Conservation (phyloP, 495 filamentous ascomycete species). For the Alectoria sarmentosa region DNA sequence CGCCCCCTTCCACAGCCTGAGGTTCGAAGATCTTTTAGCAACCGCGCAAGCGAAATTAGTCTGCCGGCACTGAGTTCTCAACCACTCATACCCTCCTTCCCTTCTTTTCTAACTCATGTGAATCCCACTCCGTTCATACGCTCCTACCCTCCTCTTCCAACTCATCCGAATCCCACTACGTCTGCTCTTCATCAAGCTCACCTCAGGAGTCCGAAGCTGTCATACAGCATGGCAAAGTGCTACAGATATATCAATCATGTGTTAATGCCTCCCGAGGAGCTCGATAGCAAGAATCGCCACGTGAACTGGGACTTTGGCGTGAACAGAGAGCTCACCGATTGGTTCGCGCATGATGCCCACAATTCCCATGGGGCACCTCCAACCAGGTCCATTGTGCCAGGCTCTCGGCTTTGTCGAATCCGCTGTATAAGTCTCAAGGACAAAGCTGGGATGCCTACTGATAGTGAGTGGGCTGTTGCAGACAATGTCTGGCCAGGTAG, state of each 20-base stretch:
- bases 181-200: constrained; percentile 51
- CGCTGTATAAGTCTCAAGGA: constrained; percentile 36
- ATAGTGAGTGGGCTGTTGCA: constrained; percentile 51
- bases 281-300: constrained; percentile 17
- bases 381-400: constrained; percentile 17
- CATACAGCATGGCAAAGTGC: constrained; percentile 21
- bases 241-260: constrained; percentile 19
- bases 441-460: constrained; percentile 20
- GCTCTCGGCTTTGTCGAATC: constrained; percentile 36
- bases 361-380: constrained; percentile 11
- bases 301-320: constrained; percentile 19
- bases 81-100: background rate
- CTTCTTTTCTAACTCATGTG: background rate
- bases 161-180: constrained; percentile 7
- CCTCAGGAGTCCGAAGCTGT: constrained; percentile 47
- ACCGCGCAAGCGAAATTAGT: background rate
- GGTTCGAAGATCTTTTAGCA: background rate
- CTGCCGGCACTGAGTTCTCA: background rate
- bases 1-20: background rate
- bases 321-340: constrained; percentile 4
- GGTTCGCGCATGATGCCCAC: constrained; percentile 15
- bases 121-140: background rate
- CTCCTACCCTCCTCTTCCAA: background rate
- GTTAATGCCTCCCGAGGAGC: background rate
- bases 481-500: constrained; percentile 67